phyloP scores from a whole-genome alignment of 2,329 filamentous ascomycete genomes.

The Claviceps fusiformis region DNA sequence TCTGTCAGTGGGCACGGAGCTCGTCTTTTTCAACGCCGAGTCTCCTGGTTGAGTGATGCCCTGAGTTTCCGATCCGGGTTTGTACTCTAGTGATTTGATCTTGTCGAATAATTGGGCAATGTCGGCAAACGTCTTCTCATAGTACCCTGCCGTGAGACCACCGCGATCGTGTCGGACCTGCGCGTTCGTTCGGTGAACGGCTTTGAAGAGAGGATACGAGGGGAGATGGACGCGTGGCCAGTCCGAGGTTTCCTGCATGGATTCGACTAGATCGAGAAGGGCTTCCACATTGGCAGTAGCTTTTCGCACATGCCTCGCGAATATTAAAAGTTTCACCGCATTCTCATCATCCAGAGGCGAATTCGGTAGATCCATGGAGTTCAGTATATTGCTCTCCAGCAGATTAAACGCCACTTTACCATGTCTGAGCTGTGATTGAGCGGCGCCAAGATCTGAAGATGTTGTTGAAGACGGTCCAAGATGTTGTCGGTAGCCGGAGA shows the following conservation, averaged over 20 bases:
- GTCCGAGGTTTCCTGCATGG: constrained; percentile 29
- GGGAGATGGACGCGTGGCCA: constrained; percentile 33
- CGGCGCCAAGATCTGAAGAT: constrained; percentile 27
- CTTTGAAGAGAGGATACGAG: constrained; percentile 39
- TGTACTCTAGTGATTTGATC: constrained; percentile 26
- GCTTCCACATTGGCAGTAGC: constrained; percentile 32
- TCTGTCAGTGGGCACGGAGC: background rate
- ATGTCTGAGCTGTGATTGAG: constrained; percentile 26
- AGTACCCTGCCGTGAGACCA: constrained; percentile 39
- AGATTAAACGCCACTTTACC: constrained; percentile 32
- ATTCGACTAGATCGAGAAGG: constrained; percentile 31
- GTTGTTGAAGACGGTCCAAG: constrained; percentile 29
- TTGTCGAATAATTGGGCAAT: constrained; percentile 29
- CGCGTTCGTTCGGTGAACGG: constrained; percentile 38
- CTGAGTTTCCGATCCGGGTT: background rate
- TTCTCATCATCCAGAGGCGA: constrained; percentile 32
- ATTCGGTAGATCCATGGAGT: constrained; percentile 29
- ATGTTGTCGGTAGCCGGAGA: constrained; percentile 34
- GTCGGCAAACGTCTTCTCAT: constrained; percentile 30
- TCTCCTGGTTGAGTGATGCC: background rate
- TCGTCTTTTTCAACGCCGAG: background rate
- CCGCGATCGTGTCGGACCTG: constrained; percentile 47
- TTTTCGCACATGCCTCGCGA: constrained; percentile 40
- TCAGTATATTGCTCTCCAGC: constrained; percentile 32
- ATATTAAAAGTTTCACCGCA: constrained; percentile 39